Evolutionary conservation across 305 asterid species (phyloP).

Genomic region (Rubia balearica): DNA sequence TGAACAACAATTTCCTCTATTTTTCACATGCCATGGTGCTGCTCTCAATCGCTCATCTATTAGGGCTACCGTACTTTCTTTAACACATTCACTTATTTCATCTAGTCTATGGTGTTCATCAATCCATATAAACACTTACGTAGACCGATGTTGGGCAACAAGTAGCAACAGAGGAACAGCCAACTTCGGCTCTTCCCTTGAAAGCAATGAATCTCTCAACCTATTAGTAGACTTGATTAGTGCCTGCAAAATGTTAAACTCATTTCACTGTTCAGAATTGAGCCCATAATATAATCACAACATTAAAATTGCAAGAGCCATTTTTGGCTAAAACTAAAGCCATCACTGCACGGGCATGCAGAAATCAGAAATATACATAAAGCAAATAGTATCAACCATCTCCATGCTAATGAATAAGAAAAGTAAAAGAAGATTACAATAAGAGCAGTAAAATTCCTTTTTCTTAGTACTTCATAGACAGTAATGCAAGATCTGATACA

Average conservation of each 20-base stretch:
- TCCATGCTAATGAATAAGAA: not conserved
- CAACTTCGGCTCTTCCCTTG: conserved; percentile 91
- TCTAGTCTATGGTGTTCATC: not conserved
- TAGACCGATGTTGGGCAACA: conserved; percentile 92
- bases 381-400: not conserved
- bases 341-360: not conserved
- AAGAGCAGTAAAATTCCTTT: not conserved
- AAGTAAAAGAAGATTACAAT: not conserved
- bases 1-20: not conserved
- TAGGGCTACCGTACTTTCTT: not conserved
- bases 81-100: not conserved
- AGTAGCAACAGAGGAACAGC: conserved; percentile 94
- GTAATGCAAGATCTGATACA: not conserved
- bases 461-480: not conserved
- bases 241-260: conserved; percentile 47
- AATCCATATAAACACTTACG: conserved; percentile 42
- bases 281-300: not conserved
- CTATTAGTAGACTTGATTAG: conserved; percentile 89
- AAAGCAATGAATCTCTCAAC: conserved; percentile 85
- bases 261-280: not conserved
- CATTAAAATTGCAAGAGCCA: not conserved
- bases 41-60: not conserved
- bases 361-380: not conserved
- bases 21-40: not conserved
- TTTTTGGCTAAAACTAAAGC: not conserved